Evolutionary conservation across 805 yeast genomes (phyloP).

Genomic region (Nakazawaea ambrosiae): DNA sequence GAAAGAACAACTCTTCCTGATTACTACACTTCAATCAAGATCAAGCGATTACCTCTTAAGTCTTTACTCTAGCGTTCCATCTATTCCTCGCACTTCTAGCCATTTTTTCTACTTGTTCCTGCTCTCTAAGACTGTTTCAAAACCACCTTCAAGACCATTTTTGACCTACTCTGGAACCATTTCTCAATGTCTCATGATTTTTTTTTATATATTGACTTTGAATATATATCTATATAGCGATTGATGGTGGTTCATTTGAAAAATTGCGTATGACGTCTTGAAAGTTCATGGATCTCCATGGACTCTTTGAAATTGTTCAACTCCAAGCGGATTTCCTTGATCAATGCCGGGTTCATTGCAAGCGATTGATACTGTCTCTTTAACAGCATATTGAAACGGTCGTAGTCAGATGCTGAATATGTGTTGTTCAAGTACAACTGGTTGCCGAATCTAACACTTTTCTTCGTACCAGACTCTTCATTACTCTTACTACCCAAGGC

Average conservation of each 20-base stretch:
- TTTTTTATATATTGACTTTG: too few species aligned
- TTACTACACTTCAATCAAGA: too few species aligned
- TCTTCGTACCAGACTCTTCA: slow-evolving; percentile 11
- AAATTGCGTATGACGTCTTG: slow-evolving; percentile 58
- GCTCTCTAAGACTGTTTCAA: too few species aligned
- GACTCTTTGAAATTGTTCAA: slow-evolving; percentile 59
- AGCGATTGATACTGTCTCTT: slow-evolving; percentile 38
- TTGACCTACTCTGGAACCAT: too few species aligned
- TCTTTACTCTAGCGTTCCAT: too few species aligned
- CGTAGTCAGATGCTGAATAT: slow-evolving; percentile 42
- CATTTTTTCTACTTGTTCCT: too few species aligned
- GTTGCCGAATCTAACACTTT: slow-evolving; percentile 38
- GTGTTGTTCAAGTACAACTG: slow-evolving; percentile 45
- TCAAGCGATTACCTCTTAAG: too few species aligned
- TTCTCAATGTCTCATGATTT: not conserved
- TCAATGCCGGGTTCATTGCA: slow-evolving; percentile 39
- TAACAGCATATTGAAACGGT: slow-evolving; percentile 45
- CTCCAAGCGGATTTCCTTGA: slow-evolving; percentile 55
- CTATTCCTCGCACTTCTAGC: too few species aligned
- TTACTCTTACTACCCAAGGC: not conserved
- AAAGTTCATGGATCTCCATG: slow-evolving; percentile 62
- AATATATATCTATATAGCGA: too few species aligned
- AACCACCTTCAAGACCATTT: too few species aligned
- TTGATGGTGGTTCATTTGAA: slow-evolving; percentile 30
- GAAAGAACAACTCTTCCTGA: too few species aligned